Evolutionary conservation across 768 basidiomycete genomes (phyloP), one percentile per base, ranked within the genome.

Genomic region (Auriscalpium microsporum): DNA sequence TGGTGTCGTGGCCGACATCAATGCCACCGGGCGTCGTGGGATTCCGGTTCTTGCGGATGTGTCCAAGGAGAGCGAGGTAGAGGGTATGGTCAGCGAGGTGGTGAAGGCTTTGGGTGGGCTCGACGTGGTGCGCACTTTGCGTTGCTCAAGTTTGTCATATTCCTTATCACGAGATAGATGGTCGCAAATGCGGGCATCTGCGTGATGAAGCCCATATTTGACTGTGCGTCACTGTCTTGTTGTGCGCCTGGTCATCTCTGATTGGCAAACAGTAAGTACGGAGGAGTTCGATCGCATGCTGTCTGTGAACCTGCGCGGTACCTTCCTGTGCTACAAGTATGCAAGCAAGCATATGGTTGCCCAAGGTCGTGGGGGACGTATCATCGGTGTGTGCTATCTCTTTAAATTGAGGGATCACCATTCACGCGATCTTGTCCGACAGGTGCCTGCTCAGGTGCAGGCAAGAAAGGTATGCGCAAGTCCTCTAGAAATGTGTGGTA

Each of bases 281-380:
- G 36, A 36, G 33, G 5, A 36, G 13, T 60, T 54, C 28, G 50
- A 60, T 28, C 51, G 47, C 34, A 21, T 55, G 54, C 51, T 48
- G 44, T 37, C 51, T 1, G 47, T 55, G 11, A 60, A 56, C 23
- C 49, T 52, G 35, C 54, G 54, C 2, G 28, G 59, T n/a, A 44
- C 54, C 11, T 59, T 64, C 56, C 56, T 62, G 19, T 63, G 64
- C 55, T 64, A 64, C 58, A 59, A 64, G 53, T 46, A 56, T n/a
- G 64, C 64, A 0, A 58, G 53, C 14, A 58, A 57, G 44, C 58
- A 63, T 50, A 62, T 63, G 64, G 48, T 63, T 5, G 48, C 47
- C 19, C 58, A 63, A 52, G 42, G 54, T 5, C 42, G 47, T 23
- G 59, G 59, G 9, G 54, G 59, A 45, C 59, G 54, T 21, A 60